Conservation (phyloP, 2,329 filamentous ascomycete genomes). For the Didymella segeticola region DNA sequence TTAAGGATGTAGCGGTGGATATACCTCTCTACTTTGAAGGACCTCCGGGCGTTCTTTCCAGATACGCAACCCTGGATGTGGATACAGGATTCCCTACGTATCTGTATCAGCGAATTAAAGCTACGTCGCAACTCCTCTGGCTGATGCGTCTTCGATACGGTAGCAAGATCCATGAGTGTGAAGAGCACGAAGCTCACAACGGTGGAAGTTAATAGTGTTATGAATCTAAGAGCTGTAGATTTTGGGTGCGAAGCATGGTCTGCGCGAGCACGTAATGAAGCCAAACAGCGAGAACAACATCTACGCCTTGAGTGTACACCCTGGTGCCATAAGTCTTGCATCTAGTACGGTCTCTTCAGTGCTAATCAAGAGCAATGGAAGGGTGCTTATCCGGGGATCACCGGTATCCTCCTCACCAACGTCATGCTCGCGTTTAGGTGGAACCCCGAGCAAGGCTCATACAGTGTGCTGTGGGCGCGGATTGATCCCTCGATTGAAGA, state of each 20-base stretch:
- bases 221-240: too few species aligned
- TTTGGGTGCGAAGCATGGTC: slow-evolving; percentile 52
- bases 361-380: slow-evolving; percentile 60
- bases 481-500: slow-evolving; percentile 53
- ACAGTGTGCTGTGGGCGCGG: slow-evolving; percentile 51
- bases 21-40: too few species aligned
- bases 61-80: too few species aligned
- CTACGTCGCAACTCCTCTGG: too few species aligned
- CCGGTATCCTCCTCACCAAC: slow-evolving; percentile 49
- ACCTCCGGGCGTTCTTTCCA: too few species aligned
- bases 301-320: slow-evolving; percentile 53
- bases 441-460: slow-evolving; percentile 53
- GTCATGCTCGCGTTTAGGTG: slow-evolving; percentile 47
- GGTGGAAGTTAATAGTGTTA: too few species aligned
- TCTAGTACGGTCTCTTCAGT: slow-evolving; percentile 50
- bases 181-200: too few species aligned
- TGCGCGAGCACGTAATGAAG: slow-evolving; percentile 53
- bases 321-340: slow-evolving; percentile 34
- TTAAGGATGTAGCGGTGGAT: too few species aligned
- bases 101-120: too few species aligned
- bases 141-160: too few species aligned
- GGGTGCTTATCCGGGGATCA: slow-evolving; percentile 53
- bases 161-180: too few species aligned
- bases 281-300: slow-evolving; percentile 52
- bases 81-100: too few species aligned